These are phyloP conservation scores for Lipomyces japonicus DNA, from an alignment of 805 yeast species.

Conservation along the genomic window DNA sequence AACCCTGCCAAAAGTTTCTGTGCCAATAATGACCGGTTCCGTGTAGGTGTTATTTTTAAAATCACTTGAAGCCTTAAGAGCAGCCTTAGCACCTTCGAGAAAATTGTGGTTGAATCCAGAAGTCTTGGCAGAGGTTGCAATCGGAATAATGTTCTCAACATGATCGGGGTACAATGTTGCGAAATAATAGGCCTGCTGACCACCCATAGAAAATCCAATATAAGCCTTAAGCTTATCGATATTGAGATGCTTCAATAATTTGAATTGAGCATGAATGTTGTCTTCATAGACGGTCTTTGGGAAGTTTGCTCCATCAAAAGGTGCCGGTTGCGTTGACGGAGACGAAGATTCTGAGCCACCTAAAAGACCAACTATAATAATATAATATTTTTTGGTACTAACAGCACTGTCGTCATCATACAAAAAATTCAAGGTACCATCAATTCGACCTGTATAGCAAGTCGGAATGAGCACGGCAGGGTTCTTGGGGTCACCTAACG, in stretches of 20 bases:
- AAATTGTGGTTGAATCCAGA: constrained; percentile 27
- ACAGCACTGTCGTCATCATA: constrained; percentile 21
- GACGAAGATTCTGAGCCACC: constrained; percentile 29
- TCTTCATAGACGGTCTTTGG: constrained; percentile 28
- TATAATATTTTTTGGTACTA: constrained; percentile 23
- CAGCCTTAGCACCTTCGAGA: constrained; percentile 27
- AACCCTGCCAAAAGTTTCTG: constrained; percentile 28
- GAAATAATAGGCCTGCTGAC: constrained; percentile 27
- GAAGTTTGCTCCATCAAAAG: constrained; percentile 25
- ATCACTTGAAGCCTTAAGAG: constrained; percentile 21
- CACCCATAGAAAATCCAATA: constrained; percentile 28
- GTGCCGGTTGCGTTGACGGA: constrained; percentile 26
- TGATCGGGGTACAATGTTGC: constrained; percentile 25
- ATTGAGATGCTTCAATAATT: constrained; percentile 20
- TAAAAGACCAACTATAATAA: constrained; percentile 25
- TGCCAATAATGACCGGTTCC: constrained; percentile 21
- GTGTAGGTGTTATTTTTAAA: constrained; percentile 20
- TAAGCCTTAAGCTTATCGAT: constrained; percentile 24
- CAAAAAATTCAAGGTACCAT: constrained; percentile 16
- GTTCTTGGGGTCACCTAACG: constrained; percentile 26
- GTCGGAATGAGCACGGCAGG: constrained; percentile 27
- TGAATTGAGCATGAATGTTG: constrained; percentile 25
- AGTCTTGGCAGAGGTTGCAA: constrained; percentile 26
- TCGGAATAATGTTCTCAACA: constrained; percentile 22
- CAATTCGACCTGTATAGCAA: constrained; percentile 28